Base-by-base conservation (phyloP, 176 grass and related monocot genomes). In the Musa troglodytarum region DNA sequence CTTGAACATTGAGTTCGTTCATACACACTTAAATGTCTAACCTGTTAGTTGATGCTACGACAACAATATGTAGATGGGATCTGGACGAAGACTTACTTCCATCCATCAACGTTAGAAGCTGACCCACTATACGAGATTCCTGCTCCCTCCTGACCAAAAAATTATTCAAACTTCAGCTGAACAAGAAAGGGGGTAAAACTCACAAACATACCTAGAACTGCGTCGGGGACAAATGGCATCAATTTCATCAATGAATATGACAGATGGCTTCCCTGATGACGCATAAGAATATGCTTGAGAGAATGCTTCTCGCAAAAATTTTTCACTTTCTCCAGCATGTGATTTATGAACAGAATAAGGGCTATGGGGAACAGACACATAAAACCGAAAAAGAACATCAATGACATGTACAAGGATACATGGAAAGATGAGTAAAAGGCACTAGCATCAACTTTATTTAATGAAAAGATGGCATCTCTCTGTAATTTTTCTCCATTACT, bases 1-100 rank as follows among this genome's bases (percentile, higher is more conserved):
- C 12, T 50, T 11, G 13, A 50, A 34, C 29, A 34, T 34, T 34
- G 3, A 34, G 29, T 34, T 34, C 2, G 4, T 34, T 51, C 19
- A 53, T 20, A 12, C 9, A 9, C 53, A 10, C 72, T 13, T 50
- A 29, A 74, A 25, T 68, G 17, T 52, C 85, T 83, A 58, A 98
- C 94, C 94, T 93, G 88, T 93, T 98, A 22, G 94, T 93, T 25
- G 90, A 92, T 62, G 90, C 94, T 53, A 98, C 88, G 68, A 93
- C 85, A 86, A 86, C 89, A 74, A 92, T 78, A 62, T 90, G 93
- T 68, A 85, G 83, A 77, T 78, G 81, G 52, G 55, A 81, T 65
- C 82, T 88, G 9, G 87, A 86, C 7, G 77, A 85, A 70, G 82
- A 86, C 71, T 90, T 92, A 54, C 86, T 96, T 49, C 89, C 93